Percentiles rank a stretch among this genome's conserved stretches.
Evolutionary conservation across 2,329 filamentous ascomycete species (phyloP).

Genomic region (Talaromyces sp.): DNA sequence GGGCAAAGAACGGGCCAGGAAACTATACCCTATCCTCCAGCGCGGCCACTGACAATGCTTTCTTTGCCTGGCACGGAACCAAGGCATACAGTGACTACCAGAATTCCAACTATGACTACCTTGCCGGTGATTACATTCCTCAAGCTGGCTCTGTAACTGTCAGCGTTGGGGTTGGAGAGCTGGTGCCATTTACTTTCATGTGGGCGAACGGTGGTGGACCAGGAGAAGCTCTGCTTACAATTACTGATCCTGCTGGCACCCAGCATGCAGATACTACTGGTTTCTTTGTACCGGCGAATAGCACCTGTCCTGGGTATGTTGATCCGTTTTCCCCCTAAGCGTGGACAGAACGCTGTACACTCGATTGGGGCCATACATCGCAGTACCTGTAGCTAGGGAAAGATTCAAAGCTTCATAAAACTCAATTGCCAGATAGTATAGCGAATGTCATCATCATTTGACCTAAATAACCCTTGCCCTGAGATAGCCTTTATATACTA

Average conservation of each 20-base stretch:
- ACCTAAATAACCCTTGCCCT: background rate
- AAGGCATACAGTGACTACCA: conserved; percentile 13
- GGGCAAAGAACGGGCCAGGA: conserved; percentile 9
- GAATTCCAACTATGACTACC: conserved; percentile 14
- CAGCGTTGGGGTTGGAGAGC: background rate
- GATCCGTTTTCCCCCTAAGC: conserved; percentile 14
- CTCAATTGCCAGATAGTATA: background rate
- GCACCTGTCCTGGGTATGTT: conserved; percentile 5
- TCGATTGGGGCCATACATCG: background rate
- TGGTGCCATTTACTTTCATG: conserved; percentile 8
- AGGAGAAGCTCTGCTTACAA: background rate
- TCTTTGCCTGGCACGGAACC: conserved; percentile 11
- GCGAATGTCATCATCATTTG: background rate
- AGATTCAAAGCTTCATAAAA: background rate
- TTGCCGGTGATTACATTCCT: background rate
- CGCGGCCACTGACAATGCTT: conserved; percentile 5
- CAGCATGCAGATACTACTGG: background rate
- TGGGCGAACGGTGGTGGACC: conserved; percentile 6
- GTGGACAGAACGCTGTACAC: background rate
- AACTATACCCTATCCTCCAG: conserved; percentile 5
- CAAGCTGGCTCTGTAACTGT: conserved; percentile 4
- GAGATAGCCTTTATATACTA: background rate
- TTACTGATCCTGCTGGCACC: conserved; percentile 1
- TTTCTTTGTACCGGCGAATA: conserved; percentile 13
- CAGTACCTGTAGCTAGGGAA: background rate